Evolutionary conservation across 164 flowering plant species (phyloP), one percentile per base, ranked within the genome.

Genomic region (Amborella trichopoda): DNA sequence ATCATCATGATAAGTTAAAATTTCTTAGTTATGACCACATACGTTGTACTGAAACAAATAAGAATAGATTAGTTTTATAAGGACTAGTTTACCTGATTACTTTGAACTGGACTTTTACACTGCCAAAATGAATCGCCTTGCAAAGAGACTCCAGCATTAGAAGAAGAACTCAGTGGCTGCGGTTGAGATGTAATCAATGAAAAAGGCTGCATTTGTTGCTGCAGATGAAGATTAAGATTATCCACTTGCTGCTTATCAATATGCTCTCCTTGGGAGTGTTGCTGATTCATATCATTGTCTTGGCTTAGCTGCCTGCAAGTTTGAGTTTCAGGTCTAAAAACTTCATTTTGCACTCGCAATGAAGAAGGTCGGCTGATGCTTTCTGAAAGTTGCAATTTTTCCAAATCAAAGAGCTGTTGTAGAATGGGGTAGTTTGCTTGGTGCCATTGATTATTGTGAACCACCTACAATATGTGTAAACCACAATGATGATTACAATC

Each of bases 51-150:
- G n/a, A n/a, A n/a, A n/a, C n/a, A n/a, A n/a, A n/a, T n/a, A n/a
- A n/a, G n/a, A n/a, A n/a, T n/a, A n/a, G n/a, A n/a, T n/a, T n/a
- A n/a, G n/a, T n/a, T n/a, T n/a, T n/a, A n/a, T n/a, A n/a, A n/a
- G n/a, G n/a, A n/a, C n/a, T n/a, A n/a, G n/a, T n/a, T n/a, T 62
- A 81, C 89, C 89, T 81, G 74, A 49, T 56, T 69, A 57, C 49
- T 65, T 39, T 66, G 59, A 40, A 22, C 48, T 26, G 76, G 70
- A 62, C 68, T 71, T 66, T 53, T 82, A 62, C 61, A 64, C 38
- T 66, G 74, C 87, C 83, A 82, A 53, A 68, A 65, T 14, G 72
- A 48, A 50, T 83, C 85, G 24, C 72, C 81, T 13, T 64, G 50
- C 44, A 67, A 49, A 26, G 68, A 54, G 46, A 52, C 58, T 40